phyloP scores from a whole-genome alignment of 805 yeast species.

The Yamadazyma philogaea region DNA sequence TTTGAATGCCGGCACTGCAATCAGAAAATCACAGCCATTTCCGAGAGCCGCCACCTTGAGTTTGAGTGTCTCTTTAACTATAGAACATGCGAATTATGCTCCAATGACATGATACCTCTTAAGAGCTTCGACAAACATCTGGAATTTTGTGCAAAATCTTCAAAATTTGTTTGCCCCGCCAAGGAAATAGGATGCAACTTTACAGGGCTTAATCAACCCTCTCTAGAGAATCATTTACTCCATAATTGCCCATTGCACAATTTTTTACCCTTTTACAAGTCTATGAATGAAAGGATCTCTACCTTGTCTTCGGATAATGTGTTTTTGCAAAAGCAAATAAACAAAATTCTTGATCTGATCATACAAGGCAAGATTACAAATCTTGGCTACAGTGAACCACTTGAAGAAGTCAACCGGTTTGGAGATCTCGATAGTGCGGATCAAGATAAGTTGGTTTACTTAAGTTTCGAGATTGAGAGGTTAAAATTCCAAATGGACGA shows the following conservation, averaged over 20 bases:
- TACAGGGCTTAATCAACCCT: conserved; percentile 35
- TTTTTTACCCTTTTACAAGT: conserved; percentile 26
- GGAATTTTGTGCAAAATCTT: conserved; percentile 38
- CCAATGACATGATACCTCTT: conserved; percentile 39
- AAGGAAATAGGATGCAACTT: conserved; percentile 48
- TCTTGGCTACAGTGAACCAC: conserved; percentile 44
- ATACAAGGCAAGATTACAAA: conserved; percentile 50
- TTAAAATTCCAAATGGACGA: conserved; percentile 42
- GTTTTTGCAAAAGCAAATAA: conserved; percentile 41
- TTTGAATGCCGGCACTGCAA: conserved; percentile 39
- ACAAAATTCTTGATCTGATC: conserved; percentile 44
- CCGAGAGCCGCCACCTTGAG: conserved; percentile 32
- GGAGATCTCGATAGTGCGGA: conserved; percentile 18
- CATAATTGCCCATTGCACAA: conserved; percentile 30
- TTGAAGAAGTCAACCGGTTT: conserved; percentile 43
- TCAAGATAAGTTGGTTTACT: conserved; percentile 28
- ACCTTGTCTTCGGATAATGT: conserved; percentile 34
- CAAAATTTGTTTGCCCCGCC: conserved; percentile 47
- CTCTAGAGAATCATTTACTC: conserved; percentile 34
- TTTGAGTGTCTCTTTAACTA: conserved; percentile 40
- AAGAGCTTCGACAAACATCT: conserved; percentile 40
- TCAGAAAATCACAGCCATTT: conserved; percentile 22
- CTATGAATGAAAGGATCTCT: conserved; percentile 23
- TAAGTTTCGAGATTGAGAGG: conserved; percentile 43
- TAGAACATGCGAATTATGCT: conserved; percentile 41